Conservation (phyloP, 768 basidiomycete species). For the Clathrus columnatus region DNA sequence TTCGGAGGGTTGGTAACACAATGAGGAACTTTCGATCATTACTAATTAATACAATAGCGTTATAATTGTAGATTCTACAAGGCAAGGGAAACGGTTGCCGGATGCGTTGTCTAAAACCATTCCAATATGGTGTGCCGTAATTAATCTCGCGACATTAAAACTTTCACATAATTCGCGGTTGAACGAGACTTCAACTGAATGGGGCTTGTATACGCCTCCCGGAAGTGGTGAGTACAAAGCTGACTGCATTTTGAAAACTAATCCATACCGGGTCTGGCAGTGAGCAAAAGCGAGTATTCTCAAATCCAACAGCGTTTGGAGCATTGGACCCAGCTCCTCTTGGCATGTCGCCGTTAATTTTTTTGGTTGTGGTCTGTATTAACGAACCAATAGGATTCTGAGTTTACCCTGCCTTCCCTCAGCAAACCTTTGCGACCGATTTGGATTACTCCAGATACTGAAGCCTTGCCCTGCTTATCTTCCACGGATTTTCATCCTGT, state of each 20-base stretch:
- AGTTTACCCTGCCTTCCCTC: constrained; percentile 60
- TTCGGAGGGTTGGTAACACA: constrained; percentile 47
- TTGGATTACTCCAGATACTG: constrained; percentile 77
- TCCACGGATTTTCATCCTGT: constrained; percentile 48
- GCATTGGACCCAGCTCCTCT: constrained; percentile 59
- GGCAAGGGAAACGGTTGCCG: constrained; percentile 88
- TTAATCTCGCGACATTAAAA: constrained; percentile 53
- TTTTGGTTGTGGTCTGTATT: neutral
- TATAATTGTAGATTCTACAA: constrained; percentile 85
- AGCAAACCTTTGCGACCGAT: constrained; percentile 67
- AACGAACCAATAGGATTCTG: constrained; percentile 28
- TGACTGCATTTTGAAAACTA: neutral
- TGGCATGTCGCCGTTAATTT: constrained; percentile 36
- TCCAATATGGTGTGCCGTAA: constrained; percentile 89
- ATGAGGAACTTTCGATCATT: neutral
- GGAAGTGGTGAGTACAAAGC: constrained; percentile 17
- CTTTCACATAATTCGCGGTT: constrained; percentile 17
- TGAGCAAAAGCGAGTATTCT: constrained; percentile 66
- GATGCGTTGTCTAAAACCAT: constrained; percentile 91
- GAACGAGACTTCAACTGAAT: constrained; percentile 26
- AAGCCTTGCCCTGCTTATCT: constrained; percentile 35
- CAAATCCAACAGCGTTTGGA: constrained; percentile 65
- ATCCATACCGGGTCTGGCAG: constrained; percentile 21
- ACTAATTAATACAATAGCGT: constrained; percentile 36
- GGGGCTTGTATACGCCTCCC: constrained; percentile 59